A percentile compares a stretch with the other conserved stretches of the same genome.
phyloP scores from a whole-genome alignment of 305 asterid genomes.

The Nicotiana rustica region DNA sequence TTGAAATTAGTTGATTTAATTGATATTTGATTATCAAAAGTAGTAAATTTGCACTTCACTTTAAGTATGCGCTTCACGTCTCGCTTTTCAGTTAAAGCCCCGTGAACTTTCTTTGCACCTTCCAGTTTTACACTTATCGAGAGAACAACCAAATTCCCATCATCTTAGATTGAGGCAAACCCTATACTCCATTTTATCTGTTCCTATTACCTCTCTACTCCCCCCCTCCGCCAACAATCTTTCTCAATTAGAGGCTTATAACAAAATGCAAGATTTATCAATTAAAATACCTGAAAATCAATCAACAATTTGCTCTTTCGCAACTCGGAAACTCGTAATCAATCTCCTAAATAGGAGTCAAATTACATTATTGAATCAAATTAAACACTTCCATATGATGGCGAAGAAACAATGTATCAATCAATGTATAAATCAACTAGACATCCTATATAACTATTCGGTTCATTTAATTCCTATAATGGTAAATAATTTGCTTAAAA shows the following conservation, averaged over 20 bases:
- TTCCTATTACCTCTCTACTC: background rate
- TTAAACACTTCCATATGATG: background rate
- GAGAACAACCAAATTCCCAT: background rate
- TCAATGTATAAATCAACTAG: background rate
- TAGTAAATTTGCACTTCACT: too few relatives aligned
- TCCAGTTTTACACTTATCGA: too few relatives aligned
- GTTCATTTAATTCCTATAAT: background rate
- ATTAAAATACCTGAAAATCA: background rate
- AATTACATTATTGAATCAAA: background rate
- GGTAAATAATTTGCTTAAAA: background rate
- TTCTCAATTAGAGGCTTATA: background rate
- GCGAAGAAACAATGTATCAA: background rate
- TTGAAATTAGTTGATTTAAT: too few relatives aligned
- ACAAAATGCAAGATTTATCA: background rate
- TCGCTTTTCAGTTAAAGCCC: too few relatives aligned
- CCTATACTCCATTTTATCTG: background rate
- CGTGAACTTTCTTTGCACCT: too few relatives aligned
- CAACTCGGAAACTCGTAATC: background rate
- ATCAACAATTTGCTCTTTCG: background rate
- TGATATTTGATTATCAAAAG: too few relatives aligned
- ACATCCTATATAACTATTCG: background rate
- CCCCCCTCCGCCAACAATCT: background rate
- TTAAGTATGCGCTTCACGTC: too few relatives aligned
- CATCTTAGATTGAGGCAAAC: background rate
- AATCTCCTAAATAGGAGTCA: background rate